A percentile compares a stretch with the other conserved stretches of the same genome.
phyloP scores from a whole-genome alignment of 495 filamentous ascomycete genomes.

The Parathielavia hyrcaniae region DNA sequence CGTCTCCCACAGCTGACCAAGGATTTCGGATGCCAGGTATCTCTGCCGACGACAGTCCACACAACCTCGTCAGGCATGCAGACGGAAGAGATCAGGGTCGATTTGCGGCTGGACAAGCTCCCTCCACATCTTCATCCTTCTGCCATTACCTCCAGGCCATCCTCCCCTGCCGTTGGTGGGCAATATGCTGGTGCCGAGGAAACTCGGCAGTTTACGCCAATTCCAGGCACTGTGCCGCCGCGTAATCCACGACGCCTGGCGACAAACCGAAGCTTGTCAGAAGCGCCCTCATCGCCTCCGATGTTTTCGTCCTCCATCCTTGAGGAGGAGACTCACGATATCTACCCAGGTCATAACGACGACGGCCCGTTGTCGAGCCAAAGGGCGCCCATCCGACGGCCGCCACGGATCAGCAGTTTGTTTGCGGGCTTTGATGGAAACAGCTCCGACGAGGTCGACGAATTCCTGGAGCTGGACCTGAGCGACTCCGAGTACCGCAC shows the following conservation, averaged over 20 bases:
- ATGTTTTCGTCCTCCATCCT: slow-evolving; percentile 19
- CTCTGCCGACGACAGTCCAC: slow-evolving; percentile 35
- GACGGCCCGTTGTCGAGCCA: slow-evolving; percentile 64
- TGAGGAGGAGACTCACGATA: slow-evolving; percentile 49
- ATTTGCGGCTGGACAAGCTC: slow-evolving; percentile 64
- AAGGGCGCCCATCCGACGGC: slow-evolving; percentile 57
- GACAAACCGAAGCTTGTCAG: slow-evolving; percentile 40
- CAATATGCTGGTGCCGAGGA: slow-evolving; percentile 32
- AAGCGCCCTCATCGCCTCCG: slow-evolving; percentile 45
- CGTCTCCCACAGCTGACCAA: slow-evolving; percentile 50
- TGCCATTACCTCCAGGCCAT: slow-evolving; percentile 53
- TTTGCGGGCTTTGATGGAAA: slow-evolving; percentile 70
- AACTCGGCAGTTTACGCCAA: slow-evolving; percentile 41
- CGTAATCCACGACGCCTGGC: slow-evolving; percentile 48
- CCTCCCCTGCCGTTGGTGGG: slow-evolving; percentile 37
- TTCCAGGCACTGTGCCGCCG: slow-evolving; percentile 46
- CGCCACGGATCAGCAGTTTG: slow-evolving; percentile 71
- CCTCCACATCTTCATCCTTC: slow-evolving; percentile 74
- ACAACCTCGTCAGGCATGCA: slow-evolving; percentile 70
- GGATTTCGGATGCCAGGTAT: slow-evolving; percentile 52
- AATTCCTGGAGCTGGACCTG: slow-evolving; percentile 53
- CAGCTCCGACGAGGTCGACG: slow-evolving; percentile 53
- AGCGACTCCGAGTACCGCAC: slow-evolving; percentile 61
- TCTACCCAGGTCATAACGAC: slow-evolving; percentile 78
- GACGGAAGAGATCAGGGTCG: slow-evolving; percentile 80